Percentiles rank a stretch among this genome's conserved stretches.
phyloP scores from a whole-genome alignment of 495 filamentous ascomycete genomes.

The Terfezia boudieri region DNA sequence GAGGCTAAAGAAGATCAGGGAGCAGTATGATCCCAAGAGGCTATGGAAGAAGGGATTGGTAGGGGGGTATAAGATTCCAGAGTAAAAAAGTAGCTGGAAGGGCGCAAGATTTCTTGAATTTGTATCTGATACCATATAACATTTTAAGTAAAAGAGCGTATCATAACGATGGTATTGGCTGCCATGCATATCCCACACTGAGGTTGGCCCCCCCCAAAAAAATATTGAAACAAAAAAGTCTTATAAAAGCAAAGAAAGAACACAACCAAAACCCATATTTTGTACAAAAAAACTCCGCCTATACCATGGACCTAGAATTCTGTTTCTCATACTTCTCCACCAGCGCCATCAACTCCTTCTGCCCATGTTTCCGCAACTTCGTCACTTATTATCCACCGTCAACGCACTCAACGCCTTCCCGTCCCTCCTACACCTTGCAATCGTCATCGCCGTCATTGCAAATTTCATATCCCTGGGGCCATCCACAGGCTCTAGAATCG shows the following conservation, averaged over 20 bases:
- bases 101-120: too few relatives aligned
- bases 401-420: constrained; percentile 36
- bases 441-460: constrained; percentile 65
- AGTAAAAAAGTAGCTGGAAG: not conserved
- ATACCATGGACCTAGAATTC: not conserved
- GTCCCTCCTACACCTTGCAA: constrained; percentile 37
- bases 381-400: constrained; percentile 67
- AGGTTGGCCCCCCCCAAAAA: too few relatives aligned
- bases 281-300: not conserved
- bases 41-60: not conserved
- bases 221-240: too few relatives aligned
- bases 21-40: not conserved
- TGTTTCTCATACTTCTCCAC: too few relatives aligned
- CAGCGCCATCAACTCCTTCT: too few relatives aligned
- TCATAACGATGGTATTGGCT: too few relatives aligned
- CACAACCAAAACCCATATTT: too few relatives aligned
- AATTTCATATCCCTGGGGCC: constrained; percentile 94
- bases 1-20: not conserved
- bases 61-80: not conserved
- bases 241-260: too few relatives aligned
- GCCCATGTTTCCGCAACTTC: constrained; percentile 42
- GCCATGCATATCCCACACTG: too few relatives aligned
- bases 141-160: too few relatives aligned
- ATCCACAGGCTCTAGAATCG: constrained; percentile 91
- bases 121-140: too few relatives aligned